These are phyloP conservation scores for Tilletia indica DNA, from an alignment of 1,284 basidiomycete genomes.

Conservation along the genomic window DNA sequence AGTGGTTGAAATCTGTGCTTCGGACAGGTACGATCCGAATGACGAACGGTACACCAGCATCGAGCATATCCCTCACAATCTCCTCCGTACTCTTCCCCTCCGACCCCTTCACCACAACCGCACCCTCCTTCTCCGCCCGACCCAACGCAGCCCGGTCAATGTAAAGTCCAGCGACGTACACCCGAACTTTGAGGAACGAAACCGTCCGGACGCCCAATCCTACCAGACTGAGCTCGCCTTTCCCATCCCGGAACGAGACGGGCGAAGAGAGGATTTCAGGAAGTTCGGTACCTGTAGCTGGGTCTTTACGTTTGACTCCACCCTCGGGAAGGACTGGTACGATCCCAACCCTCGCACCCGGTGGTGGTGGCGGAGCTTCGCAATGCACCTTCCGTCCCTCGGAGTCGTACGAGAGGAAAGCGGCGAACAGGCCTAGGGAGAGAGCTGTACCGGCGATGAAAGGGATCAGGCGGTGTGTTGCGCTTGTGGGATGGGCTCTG, in stretches of 20 bases:
- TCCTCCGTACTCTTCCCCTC: constrained; percentile 28
- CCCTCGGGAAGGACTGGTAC: background rate
- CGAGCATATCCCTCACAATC: constrained; percentile 4
- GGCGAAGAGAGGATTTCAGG: background rate
- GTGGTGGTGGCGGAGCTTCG: background rate
- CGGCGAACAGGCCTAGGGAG: too few species aligned
- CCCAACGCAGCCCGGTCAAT: constrained; percentile 64
- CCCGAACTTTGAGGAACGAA: constrained; percentile 74
- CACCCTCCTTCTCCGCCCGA: constrained; percentile 19
- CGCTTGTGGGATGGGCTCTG: too few species aligned
- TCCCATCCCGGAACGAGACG: background rate
- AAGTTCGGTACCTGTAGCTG: constrained; percentile 9
- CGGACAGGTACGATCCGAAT: constrained; percentile 68
- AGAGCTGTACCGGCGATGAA: too few species aligned
- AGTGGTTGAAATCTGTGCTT: constrained; percentile 74
- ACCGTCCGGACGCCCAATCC: constrained; percentile 81
- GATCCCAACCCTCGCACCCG: background rate
- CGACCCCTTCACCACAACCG: constrained; percentile 16
- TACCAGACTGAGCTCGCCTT: constrained; percentile 64
- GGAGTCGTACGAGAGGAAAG: too few species aligned
- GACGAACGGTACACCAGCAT: constrained; percentile 31
- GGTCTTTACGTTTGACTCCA: background rate
- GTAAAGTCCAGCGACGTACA: constrained; percentile 83
- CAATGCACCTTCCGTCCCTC: too few species aligned
- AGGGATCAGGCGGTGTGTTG: too few species aligned